A percentile compares a stretch with the other conserved stretches of the same genome.
phyloP scores from a whole-genome alignment of 371 early-diverging fungal species.

The Mucor piriformis region DNA sequence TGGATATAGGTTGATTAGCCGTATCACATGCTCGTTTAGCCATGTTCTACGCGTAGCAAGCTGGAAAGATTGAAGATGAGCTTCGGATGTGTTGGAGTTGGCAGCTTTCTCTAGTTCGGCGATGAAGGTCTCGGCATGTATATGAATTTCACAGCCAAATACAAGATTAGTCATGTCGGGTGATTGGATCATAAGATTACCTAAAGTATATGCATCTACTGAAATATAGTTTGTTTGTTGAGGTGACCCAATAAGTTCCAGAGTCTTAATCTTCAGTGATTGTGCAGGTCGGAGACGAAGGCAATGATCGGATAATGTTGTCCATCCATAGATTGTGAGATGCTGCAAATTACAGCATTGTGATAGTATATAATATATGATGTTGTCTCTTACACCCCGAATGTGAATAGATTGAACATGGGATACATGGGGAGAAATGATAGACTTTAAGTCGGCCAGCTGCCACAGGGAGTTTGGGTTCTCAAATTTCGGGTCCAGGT shows the following conservation, averaged over 20 bases:
- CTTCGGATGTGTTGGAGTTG: background rate
- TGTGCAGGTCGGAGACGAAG: conserved; percentile 22
- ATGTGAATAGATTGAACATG: conserved; percentile 33
- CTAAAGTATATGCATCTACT: conserved; percentile 31
- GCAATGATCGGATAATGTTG: conserved; percentile 38
- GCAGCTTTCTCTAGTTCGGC: conserved; percentile 19
- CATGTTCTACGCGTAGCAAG: conserved; percentile 25
- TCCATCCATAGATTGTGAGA: conserved; percentile 34
- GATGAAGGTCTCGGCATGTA: conserved; percentile 36
- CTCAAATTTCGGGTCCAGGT: background rate
- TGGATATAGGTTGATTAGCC: conserved; percentile 15
- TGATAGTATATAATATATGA: conserved; percentile 30
- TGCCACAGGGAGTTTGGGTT: conserved; percentile 22
- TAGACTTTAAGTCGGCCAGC: conserved; percentile 16
- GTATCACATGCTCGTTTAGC: conserved; percentile 19
- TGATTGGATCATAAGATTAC: conserved; percentile 25
- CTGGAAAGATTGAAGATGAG: conserved; percentile 3
- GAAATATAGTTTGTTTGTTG: conserved; percentile 29
- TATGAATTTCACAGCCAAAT: conserved; percentile 30
- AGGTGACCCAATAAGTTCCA: conserved; percentile 25
- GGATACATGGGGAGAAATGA: conserved; percentile 25
- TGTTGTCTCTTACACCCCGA: conserved; percentile 32
- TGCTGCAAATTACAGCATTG: conserved; percentile 33
- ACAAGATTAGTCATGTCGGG: conserved; percentile 26
- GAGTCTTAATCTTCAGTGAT: conserved; percentile 11